Evolutionary conservation across 129 eudicot genomes (phyloP).

Genomic region (Flaveria brownii): DNA sequence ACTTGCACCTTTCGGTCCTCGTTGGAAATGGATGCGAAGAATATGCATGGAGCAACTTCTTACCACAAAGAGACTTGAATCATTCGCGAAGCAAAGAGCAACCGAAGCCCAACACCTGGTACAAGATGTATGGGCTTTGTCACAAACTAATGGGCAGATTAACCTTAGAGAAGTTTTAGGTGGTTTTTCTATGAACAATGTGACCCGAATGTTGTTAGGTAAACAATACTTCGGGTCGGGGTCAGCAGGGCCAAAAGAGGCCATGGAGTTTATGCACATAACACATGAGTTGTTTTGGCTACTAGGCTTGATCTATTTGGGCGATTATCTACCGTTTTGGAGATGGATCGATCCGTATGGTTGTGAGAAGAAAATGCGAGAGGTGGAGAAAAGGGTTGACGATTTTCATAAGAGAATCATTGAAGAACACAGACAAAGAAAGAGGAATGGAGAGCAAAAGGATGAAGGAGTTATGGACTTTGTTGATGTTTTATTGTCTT

Average conservation of each 20-base stretch:
- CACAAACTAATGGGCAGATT: conserved; percentile 42
- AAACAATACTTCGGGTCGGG: conserved; percentile 90
- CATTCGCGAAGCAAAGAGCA: conserved; percentile 65
- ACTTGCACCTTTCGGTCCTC: conserved; percentile 85
- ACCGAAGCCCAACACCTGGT: conserved; percentile 84
- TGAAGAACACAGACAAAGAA: conserved; percentile 66
- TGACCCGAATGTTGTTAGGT: conserved; percentile 92
- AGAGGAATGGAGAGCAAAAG: conserved; percentile 28
- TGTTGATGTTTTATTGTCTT: conserved; percentile 84
- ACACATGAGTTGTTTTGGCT: conserved; percentile 88
- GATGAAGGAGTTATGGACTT: conserved; percentile 75
- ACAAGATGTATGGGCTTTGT: conserved; percentile 59
- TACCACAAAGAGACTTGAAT: conserved; percentile 81
- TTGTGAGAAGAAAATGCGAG: conserved; percentile 93
- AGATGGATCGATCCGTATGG: conserved; percentile 92
- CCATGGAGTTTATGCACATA: conserved; percentile 87
- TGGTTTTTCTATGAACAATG: conserved; percentile 94
- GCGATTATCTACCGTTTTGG: conserved; percentile 93
- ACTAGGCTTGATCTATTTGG: conserved; percentile 86
- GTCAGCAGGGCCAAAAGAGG: conserved; percentile 77
- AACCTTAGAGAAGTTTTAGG: conserved; percentile 84
- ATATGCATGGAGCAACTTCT: conserved; percentile 90
- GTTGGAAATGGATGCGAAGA: conserved; percentile 91
- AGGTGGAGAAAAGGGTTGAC: conserved; percentile 87
- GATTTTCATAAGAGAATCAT: conserved; percentile 76